Evolutionary conservation across 352 stramenopile species (phyloP).

Genomic region (Phytophthora quininea): DNA sequence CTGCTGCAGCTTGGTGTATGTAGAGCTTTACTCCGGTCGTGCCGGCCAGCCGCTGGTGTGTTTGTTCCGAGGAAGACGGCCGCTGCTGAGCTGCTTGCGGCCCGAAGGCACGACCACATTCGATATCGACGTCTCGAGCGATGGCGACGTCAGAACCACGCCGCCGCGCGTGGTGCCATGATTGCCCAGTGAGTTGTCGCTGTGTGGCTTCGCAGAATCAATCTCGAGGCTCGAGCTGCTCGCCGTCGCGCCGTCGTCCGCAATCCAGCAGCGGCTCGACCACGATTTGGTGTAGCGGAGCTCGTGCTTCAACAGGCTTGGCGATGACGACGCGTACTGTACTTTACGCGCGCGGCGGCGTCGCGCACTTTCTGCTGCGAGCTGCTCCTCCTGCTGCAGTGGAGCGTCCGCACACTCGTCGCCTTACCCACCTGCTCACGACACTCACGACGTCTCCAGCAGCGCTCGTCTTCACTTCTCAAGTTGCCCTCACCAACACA

Average conservation of each 20-base stretch:
- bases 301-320: constrained; percentile 27
- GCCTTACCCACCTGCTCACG: constrained; percentile 25
- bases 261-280: constrained; percentile 26
- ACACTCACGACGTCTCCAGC: constrained; percentile 26
- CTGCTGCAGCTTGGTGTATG: not conserved
- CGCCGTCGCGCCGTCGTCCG: constrained; percentile 25
- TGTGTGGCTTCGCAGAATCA: not conserved
- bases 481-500: constrained; percentile 28
- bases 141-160: constrained; percentile 35
- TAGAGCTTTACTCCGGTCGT: not conserved
- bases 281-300: constrained; percentile 33
- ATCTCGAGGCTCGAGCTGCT: not conserved
- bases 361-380: constrained; percentile 32
- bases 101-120: too few species aligned
- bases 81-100: too few species aligned
- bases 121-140: constrained; percentile 5
- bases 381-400: constrained; percentile 9
- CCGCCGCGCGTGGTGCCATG: not conserved
- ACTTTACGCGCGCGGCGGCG: constrained; percentile 28
- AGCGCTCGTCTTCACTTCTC: constrained; percentile 30
- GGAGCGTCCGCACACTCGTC: constrained; percentile 16
- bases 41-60: constrained; percentile 12
- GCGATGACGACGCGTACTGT: constrained; percentile 21
- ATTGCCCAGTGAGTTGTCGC: constrained; percentile 11
- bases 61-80: not conserved